phyloP scores from a whole-genome alignment of 805 yeast species.

The Suhomyces xylopsoci region DNA sequence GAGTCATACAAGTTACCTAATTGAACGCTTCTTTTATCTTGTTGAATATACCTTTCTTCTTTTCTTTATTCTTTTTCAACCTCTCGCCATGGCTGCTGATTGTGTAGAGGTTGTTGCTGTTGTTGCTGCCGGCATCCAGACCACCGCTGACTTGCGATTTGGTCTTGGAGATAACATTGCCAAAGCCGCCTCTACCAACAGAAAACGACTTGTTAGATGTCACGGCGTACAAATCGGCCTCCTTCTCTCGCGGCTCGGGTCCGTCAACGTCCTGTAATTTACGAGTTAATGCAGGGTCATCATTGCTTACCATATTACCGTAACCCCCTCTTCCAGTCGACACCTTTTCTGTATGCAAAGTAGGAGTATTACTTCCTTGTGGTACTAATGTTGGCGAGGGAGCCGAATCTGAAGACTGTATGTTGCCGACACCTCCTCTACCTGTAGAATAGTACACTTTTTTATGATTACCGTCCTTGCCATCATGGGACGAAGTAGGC shows the following conservation, averaged over 20 bases:
- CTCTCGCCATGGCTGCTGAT: conserved; percentile 35
- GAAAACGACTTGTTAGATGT: conserved; percentile 45
- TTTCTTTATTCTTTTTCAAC: conserved; percentile 11
- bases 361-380: conserved; percentile 62
- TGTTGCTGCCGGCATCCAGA: conserved; percentile 13
- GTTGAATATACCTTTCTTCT: conserved; percentile 35
- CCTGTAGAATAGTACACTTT: conserved; percentile 59
- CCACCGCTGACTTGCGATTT: conserved; percentile 22
- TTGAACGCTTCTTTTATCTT: conserved; percentile 46
- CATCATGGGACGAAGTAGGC: conserved; percentile 8
- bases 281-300: conserved; percentile 56
- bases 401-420: conserved; percentile 39
- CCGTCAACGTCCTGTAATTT: conserved; percentile 65
- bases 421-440: conserved; percentile 78
- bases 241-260: conserved; percentile 14
- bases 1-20: neutral
- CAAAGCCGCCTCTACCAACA: conserved; percentile 66
- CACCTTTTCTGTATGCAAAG: conserved; percentile 50
- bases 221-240: conserved; percentile 40
- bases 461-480: conserved; percentile 12
- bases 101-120: conserved; percentile 25
- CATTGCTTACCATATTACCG: conserved; percentile 68
- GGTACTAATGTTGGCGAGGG: conserved; percentile 57
- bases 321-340: conserved; percentile 79
- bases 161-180: conserved; percentile 47